Evolutionary conservation across 129 eudicot species (phyloP), one percentile per base, ranked within the genome.

Genomic region (Saussurea involucrata): DNA sequence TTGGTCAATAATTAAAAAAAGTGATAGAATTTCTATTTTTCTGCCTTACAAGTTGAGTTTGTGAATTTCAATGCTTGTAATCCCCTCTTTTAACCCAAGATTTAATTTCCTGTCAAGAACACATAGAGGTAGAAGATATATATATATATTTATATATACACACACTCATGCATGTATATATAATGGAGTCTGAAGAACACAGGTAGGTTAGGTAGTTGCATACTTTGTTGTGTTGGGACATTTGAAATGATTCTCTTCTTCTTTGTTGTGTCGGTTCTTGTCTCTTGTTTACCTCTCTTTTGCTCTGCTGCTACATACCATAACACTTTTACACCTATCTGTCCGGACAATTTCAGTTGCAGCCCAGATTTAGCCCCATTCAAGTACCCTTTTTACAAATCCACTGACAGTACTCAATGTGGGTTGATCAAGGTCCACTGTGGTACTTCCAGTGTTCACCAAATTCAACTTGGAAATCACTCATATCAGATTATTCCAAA

Each of bases 291-390:
- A 6, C 57, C 76, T 61, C 36, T 60, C 10, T n/a, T 61, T 74
- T 60, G 20, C 82, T 70, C 78, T 22, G 65, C n/a, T n/a, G n/a
- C 73, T 24, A 21, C 76, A 46, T 0, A 25, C 24, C n/a, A 2
- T 0, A 60, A 58, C 46, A n/a, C 2, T 21, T 78, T 71, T 53
- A 33, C 0, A 6, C 68, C 75, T 33, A 37, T 2, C 42, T 86
- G 87, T 74, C 81, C 80, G 0, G 27, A 72, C 10, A 33, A 27
- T 40, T 72, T 71, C 83, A 44, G 9, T 10, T 79, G 83, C 49
- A 40, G 49, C 66, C 77, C 60, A 8, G 10, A 0, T 15, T 29
- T 79, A 13, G 13, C 57, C 12, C 78, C 78, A 9, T 79, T 72
- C 21, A 53, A 12, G 27, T 74, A 68, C 70, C 80, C 76, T 15